Evolutionary conservation across 352 stramenopile species (phyloP).

Genomic region (Phytopythium delawarense): DNA sequence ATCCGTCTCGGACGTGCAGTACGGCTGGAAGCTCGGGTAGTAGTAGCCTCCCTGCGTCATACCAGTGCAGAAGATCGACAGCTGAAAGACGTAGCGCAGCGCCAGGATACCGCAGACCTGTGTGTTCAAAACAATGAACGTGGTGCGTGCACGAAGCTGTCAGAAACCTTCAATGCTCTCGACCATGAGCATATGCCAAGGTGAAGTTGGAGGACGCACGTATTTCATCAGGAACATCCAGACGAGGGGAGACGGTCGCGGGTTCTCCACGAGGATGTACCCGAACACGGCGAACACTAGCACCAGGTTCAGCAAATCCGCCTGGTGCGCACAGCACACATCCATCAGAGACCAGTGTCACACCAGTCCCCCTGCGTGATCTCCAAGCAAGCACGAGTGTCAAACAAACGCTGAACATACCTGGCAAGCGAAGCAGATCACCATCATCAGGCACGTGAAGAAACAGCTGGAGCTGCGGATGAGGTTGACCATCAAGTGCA

Average conservation of each 20-base stretch:
- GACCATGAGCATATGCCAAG: background rate
- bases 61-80: slow-evolving; percentile 78
- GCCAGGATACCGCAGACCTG: slow-evolving; percentile 48
- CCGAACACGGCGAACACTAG: slow-evolving; percentile 66
- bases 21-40: slow-evolving; percentile 79
- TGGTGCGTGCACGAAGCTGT: background rate
- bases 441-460: slow-evolving; percentile 57
- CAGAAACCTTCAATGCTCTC: background rate
- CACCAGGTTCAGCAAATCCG: slow-evolving; percentile 76
- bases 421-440: slow-evolving; percentile 73
- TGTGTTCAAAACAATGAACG: slow-evolving; percentile 3
- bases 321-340: slow-evolving; percentile 24
- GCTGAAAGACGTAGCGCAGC: slow-evolving; percentile 76
- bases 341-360: slow-evolving; percentile 1
- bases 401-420: slow-evolving; percentile 17
- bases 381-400: background rate
- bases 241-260: slow-evolving; percentile 45
- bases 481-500: slow-evolving; percentile 50
- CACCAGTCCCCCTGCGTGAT: background rate
- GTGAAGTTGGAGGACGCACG: slow-evolving; percentile 34
- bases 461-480: slow-evolving; percentile 63
- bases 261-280: slow-evolving; percentile 73
- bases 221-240: slow-evolving; percentile 83
- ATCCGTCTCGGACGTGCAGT: slow-evolving; percentile 37
- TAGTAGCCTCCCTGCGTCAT: slow-evolving; percentile 51